phyloP scores from a whole-genome alignment of 805 yeast species.

The Geotrichum ghanense region DNA sequence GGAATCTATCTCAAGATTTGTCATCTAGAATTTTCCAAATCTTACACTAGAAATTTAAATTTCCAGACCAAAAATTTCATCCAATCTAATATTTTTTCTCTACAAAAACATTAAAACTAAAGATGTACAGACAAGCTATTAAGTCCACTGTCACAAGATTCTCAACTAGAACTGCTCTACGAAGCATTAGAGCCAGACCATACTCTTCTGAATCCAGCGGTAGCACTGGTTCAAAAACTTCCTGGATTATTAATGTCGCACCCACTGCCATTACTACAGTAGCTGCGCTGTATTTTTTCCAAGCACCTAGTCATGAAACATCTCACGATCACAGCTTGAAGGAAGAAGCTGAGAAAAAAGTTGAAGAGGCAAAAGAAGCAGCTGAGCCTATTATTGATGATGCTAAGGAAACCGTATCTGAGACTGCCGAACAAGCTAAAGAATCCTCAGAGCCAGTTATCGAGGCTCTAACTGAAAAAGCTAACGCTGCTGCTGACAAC shows the following conservation, averaged over 20 bases:
- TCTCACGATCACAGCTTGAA: background rate
- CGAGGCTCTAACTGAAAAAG: background rate
- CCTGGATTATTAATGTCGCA: background rate
- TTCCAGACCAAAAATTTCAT: no score
- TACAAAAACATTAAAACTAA: no score
- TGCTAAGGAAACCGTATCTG: background rate
- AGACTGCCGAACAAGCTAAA: background rate
- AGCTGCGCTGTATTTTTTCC: background rate
- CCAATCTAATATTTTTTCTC: no score
- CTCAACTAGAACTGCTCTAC: background rate
- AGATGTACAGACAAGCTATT: background rate
- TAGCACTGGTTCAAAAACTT: background rate
- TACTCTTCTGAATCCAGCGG: background rate
- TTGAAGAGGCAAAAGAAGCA: background rate
- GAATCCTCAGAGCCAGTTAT: background rate
- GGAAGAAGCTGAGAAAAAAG: background rate
- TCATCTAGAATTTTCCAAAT: no score
- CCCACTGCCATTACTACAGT: background rate
- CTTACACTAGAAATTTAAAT: no score
- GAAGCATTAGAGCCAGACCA: background rate
- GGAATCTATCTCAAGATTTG: no score
- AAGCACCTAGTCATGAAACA: background rate
- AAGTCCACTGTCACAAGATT: background rate
- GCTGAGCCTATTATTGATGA: no score
- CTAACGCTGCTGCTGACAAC: constrained; percentile 41